Base-by-base conservation (phyloP, 2,329 filamentous ascomycete genomes). In the Penicillium sp. region DNA sequence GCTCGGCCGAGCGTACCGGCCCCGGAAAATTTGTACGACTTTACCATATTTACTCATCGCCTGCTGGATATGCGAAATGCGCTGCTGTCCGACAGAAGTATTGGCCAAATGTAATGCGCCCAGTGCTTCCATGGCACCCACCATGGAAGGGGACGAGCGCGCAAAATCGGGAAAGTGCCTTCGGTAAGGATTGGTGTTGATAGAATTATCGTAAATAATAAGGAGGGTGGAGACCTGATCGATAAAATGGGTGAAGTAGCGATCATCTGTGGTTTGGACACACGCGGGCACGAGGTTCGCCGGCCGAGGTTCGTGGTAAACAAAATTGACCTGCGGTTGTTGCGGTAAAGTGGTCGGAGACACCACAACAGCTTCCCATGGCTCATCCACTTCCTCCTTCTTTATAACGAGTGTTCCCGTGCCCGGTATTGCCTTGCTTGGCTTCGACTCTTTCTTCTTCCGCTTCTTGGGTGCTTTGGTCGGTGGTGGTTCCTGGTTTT, bases 91-190 rank as follows among this genome's bases (percentile, higher is more conserved):
- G 2, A 57, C 55, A 1, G 74, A 72, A 1, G 74, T 73, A 39
- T 74, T 75, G n/a, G 74, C 71, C n/a, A 76, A 64, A 56, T 77
- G 74, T 52, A 77, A 68, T 27, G 74, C 74, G 10, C 74, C 74
- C 26, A 77, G 59, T 19, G 74, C 74, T 55, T 75, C 69, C 74
- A 77, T 76, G 16, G 73, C 71, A 50, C 67, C 70, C 19, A 67
- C 65, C 65, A 75, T 72, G 7, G 73, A 72, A 2, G 70, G 67
- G 6, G 69, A 74, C 1, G 70, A 69, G 31, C 60, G 69, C 3
- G 72, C 68, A 19, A 74, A 59, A 26, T 72, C 69, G 4, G 72
- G 72, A 31, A 74, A 74, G 49, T 65, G 65, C 27, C 59, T 60
- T 33, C 71, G 71, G 48, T 70, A 76, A 1, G 75, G 75, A 45